Conservation (phyloP, 2,329 filamentous ascomycete genomes). For the Cladosporium sp. region DNA sequence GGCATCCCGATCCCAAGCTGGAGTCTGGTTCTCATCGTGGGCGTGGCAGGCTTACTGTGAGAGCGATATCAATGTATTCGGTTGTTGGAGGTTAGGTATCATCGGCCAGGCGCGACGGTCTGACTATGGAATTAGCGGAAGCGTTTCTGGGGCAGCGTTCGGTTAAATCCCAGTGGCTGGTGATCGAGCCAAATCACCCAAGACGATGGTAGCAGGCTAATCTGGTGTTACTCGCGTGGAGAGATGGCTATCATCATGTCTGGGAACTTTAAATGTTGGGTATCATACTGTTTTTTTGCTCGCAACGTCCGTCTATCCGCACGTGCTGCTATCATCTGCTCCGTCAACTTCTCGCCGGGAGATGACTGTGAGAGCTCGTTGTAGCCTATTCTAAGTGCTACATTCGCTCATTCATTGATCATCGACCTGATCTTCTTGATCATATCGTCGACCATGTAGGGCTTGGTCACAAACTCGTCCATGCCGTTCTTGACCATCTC, state of each 20-base stretch:
- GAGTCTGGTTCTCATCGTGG: background rate
- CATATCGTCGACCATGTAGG: conserved; percentile 20
- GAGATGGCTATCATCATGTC: too few species aligned
- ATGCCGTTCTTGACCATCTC: conserved; percentile 36
- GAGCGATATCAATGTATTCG: too few species aligned
- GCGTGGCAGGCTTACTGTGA: too few species aligned
- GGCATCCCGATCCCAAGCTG: background rate
- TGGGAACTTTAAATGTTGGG: background rate
- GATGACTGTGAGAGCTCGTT: background rate
- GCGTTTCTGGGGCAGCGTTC: background rate
- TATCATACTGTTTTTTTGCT: background rate
- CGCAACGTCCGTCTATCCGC: too few species aligned
- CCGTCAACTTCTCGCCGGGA: background rate
- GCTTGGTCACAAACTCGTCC: conserved; percentile 39
- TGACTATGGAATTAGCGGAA: background rate
- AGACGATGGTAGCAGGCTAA: background rate
- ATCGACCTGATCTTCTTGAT: conserved; percentile 6
- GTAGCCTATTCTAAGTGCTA: background rate
- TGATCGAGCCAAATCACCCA: background rate
- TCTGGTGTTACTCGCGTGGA: too few species aligned
- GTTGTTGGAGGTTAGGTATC: too few species aligned
- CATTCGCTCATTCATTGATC: background rate
- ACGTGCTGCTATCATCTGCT: background rate
- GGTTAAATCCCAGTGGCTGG: background rate
- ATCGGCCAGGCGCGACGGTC: background rate